Evolutionary conservation across 495 filamentous ascomycete genomes (phyloP).

Genomic region (Penicillium soppii): DNA sequence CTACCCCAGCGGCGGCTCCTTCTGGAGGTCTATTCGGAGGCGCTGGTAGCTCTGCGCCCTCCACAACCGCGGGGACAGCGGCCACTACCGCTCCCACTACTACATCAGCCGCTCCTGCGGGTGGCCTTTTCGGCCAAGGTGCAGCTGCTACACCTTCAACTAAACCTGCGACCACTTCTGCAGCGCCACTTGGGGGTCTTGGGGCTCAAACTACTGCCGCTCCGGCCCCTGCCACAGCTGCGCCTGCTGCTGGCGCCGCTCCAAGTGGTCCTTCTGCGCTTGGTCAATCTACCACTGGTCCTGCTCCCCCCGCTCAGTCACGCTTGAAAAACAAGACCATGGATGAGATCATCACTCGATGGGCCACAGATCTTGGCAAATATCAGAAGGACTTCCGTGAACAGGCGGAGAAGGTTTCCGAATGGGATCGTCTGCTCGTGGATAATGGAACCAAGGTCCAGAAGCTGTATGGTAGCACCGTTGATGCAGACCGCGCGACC

Average conservation of each 20-base stretch:
- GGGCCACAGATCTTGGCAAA: constrained; percentile 91
- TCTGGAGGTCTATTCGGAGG: constrained; percentile 37
- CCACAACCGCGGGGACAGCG: constrained; percentile 28
- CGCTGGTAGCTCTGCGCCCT: constrained; percentile 35
- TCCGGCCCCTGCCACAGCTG: constrained; percentile 14
- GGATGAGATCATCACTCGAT: constrained; percentile 98
- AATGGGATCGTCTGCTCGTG: constrained; percentile 89
- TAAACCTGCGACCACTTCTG: constrained; percentile 20
- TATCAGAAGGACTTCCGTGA: constrained; percentile 94
- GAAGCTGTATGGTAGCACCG: constrained; percentile 80
- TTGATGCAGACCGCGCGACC: constrained; percentile 87
- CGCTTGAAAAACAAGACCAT: constrained; percentile 97
- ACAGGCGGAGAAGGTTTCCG: constrained; percentile 80
- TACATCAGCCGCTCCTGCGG: constrained; percentile 19
- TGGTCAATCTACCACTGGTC: constrained; percentile 73
- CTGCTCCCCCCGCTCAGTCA: constrained; percentile 72
- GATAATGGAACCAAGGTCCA: constrained; percentile 91
- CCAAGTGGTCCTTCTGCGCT: constrained; percentile 42
- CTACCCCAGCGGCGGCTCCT: constrained; percentile 39
- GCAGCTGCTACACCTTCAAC: constrained; percentile 26
- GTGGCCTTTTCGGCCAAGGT: constrained; percentile 31
- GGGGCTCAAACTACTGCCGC: constrained; percentile 19
- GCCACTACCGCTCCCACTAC: constrained; percentile 24
- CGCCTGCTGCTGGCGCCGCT: constrained; percentile 25
- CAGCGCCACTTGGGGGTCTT: constrained; percentile 15